Conservation (phyloP, 192 early-diverging fungal species). For the Coemansia sp. region DNA sequence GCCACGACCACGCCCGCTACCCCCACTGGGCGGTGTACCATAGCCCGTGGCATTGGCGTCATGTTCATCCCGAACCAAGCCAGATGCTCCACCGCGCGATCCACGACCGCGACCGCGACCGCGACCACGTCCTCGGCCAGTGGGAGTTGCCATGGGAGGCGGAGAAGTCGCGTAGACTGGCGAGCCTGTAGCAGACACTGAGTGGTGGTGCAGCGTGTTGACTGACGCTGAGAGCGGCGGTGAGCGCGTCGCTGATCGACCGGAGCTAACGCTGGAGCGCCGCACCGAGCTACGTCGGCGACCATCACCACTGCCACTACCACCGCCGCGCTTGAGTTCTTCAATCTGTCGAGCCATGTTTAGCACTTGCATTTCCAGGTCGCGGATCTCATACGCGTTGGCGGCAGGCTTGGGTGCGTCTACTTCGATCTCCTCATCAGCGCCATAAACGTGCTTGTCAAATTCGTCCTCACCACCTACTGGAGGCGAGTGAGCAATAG, state of each 20-base stretch:
- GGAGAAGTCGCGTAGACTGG: conserved; percentile 36
- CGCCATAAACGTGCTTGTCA: conserved; percentile 50
- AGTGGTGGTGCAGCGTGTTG: conserved; percentile 18
- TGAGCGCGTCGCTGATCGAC: conserved; percentile 42
- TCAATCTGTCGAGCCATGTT: conserved; percentile 53
- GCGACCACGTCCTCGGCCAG: conserved; percentile 28
- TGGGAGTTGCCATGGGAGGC: conserved; percentile 6
- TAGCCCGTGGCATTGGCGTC: conserved; percentile 10
- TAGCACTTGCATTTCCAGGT: conserved; percentile 50
- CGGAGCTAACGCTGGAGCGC: conserved; percentile 50
- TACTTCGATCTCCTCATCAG: conserved; percentile 45
- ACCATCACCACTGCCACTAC: conserved; percentile 1
- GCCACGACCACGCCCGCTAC: conserved; percentile 27
- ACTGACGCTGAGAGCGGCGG: conserved; percentile 37
- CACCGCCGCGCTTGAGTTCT: conserved; percentile 35
- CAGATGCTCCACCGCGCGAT: conserved; percentile 38
- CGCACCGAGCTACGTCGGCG: conserved; percentile 45
- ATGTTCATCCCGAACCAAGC: conserved; percentile 34
- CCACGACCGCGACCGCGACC: conserved; percentile 40
- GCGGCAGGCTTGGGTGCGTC: conserved; percentile 41
- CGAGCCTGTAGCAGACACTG: conserved; percentile 18
- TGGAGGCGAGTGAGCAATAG: conserved; percentile 40
- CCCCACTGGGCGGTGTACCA: conserved; percentile 3
- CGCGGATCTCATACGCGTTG: conserved; percentile 42
- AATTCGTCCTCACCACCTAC: conserved; percentile 50